Evolutionary conservation across 2,329 filamentous ascomycete species (phyloP), one percentile per base, ranked within the genome.

Genomic region (Calonectria pauciramosa): DNA sequence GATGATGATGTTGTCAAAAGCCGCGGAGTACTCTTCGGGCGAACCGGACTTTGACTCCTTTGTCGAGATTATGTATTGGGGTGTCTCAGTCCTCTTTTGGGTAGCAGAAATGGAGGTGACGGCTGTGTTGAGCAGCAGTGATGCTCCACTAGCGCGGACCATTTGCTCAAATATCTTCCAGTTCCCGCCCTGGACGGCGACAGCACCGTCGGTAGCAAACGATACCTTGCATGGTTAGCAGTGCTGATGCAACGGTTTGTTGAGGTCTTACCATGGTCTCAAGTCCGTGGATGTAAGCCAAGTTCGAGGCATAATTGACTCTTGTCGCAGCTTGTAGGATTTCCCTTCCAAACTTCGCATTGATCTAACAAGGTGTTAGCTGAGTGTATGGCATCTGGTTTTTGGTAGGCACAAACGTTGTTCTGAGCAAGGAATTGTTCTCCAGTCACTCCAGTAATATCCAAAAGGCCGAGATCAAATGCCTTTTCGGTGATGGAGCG

Each of bases 91-190:
- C 73, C 82, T 86, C n/a, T 87, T 84, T 11, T 87, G 86, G 23
- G 87, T 84, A 68, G 90, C 87, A 1, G 86, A 83, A 65, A 98
- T 91, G 5, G 87, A 87, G 0, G 89, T 88, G 0, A 98, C 93
- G 0, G 91, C 88, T 0, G 93, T 94, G 80, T 96, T 94, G 30
- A 94, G 87, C 49, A 87, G 86, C 7, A 96, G 77, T 0, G 87
- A 84, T 0, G 94, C 92, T 4, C 89, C 86, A 1, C 95, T 93
- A 0, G 88, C 86, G 47, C 90, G 88, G 1, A 96, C 87, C 94
- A 98, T 97, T 56, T 89, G 87, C n/a, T 93, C 90, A 82, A 99
- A 99, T 70, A 99, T 98, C 80, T 92, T 93, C 96, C 96, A 99
- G 84, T 99, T 99, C 2, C 97, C 97, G 9, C 96, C 96, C 18